phyloP scores from a whole-genome alignment of 192 early-diverging fungal genomes.

The Entomortierella chlamydospora region DNA sequence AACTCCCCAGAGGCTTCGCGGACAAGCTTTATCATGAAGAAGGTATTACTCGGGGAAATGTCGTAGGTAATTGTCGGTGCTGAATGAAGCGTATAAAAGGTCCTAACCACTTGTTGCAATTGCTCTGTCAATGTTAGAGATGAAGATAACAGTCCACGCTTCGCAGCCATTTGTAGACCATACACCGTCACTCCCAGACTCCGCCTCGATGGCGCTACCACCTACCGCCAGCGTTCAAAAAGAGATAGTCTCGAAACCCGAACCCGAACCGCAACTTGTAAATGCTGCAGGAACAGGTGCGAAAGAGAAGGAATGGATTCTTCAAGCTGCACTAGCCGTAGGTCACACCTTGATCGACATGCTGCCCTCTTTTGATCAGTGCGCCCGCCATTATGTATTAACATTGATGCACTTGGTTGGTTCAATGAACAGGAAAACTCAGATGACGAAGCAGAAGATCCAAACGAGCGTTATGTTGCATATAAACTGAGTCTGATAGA shows the following conservation, averaged over 20 bases:
- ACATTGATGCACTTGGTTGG: too few species aligned
- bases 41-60: too few species aligned
- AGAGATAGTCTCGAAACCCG: background rate
- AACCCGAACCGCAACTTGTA: background rate
- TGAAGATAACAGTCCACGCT: conserved; percentile 44
- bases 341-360: too few species aligned
- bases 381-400: too few species aligned
- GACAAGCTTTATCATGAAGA: conserved; percentile 64
- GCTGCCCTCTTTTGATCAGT: too few species aligned
- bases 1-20: conserved; percentile 58
- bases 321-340: conserved; percentile 49
- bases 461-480: conserved; percentile 41
- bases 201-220: conserved; percentile 2
- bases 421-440: conserved; percentile 31
- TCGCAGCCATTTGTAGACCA: conserved; percentile 25
- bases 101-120: too few species aligned
- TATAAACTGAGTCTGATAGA: conserved; percentile 29
- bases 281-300: background rate
- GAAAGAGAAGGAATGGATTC: conserved; percentile 47
- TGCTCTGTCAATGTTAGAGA: conserved; percentile 16
- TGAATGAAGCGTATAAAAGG: too few species aligned
- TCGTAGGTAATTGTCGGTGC: too few species aligned
- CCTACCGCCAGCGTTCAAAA: background rate
- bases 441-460: conserved; percentile 48
- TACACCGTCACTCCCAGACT: conserved; percentile 38